These are phyloP conservation scores for Fusarium avenaceum DNA, from an alignment of 2,329 filamentous ascomycete species.

Conservation along the genomic window DNA sequence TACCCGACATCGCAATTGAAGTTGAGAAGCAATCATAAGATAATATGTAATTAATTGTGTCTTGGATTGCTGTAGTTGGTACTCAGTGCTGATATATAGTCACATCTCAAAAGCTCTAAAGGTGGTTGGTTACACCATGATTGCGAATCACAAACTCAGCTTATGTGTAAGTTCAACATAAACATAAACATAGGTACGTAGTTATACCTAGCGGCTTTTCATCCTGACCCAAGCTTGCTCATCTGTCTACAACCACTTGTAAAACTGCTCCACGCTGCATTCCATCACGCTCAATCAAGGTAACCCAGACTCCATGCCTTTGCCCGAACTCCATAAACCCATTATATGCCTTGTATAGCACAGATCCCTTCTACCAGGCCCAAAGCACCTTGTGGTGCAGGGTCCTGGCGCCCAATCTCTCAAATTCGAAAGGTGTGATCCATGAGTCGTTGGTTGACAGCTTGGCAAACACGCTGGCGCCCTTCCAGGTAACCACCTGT, in stretches of 20 bases:
- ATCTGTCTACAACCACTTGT: constrained; percentile 9
- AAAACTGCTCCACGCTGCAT: constrained; percentile 21
- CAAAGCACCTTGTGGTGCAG: constrained; percentile 85
- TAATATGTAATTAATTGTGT: not conserved
- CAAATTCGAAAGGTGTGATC: constrained; percentile 90
- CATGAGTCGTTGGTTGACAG: constrained; percentile 94
- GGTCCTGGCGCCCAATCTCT: constrained; percentile 83
- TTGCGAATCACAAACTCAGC: constrained; percentile 12
- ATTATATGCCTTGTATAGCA: constrained; percentile 20
- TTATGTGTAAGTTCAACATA: constrained; percentile 7
- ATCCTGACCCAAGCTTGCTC: constrained; percentile 4
- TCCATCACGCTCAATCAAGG: constrained; percentile 19
- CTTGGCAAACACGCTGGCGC: constrained; percentile 95
- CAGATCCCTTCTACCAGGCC: constrained; percentile 62
- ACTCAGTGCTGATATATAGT: not conserved
- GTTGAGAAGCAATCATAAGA: constrained; percentile 4
- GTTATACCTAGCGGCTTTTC: constrained; percentile 18
- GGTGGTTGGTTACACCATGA: constrained; percentile 5
- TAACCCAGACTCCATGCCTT: constrained; percentile 46
- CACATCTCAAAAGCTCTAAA: not conserved
- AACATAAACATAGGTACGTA: constrained; percentile 3
- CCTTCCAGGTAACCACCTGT: constrained; percentile 98
- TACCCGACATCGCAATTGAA: constrained; percentile 34
- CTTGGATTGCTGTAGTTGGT: constrained; percentile 6
- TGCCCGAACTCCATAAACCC: constrained; percentile 43